Evolutionary conservation across 306 rosid species (phyloP).

Genomic region (Acmispon strigosus): DNA sequence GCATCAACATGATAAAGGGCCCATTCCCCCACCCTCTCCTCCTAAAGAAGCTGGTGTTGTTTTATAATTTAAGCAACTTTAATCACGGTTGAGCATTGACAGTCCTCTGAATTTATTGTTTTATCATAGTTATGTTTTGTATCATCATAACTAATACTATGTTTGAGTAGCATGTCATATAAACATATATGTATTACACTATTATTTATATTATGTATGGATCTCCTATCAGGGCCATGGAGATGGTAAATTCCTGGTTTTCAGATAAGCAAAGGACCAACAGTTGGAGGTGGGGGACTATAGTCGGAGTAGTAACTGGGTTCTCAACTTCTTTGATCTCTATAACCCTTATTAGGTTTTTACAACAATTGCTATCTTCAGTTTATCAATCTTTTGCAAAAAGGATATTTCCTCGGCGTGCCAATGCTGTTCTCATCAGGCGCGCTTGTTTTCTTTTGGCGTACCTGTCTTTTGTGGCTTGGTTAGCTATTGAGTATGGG

Average conservation of each 20-base stretch:
- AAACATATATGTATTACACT: neutral
- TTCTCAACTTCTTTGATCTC: constrained; percentile 68
- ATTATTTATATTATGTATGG: constrained; percentile 14
- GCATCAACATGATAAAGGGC: neutral
- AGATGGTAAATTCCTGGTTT: constrained; percentile 52
- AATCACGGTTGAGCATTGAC: neutral
- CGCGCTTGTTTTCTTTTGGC: constrained; percentile 54
- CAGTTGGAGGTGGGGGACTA: constrained; percentile 68
- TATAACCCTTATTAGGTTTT: constrained; percentile 36
- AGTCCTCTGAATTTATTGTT: constrained; percentile 1
- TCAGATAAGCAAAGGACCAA: constrained; percentile 25
- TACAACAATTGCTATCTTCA: constrained; percentile 40
- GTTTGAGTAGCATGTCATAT: constrained; percentile 4
- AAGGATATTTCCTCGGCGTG: constrained; percentile 22
- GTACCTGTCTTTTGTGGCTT: constrained; percentile 52
- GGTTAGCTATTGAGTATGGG: constrained; percentile 59
- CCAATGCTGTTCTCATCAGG: constrained; percentile 24
- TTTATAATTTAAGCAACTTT: neutral
- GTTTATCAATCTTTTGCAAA: constrained; percentile 19
- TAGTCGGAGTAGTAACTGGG: constrained; percentile 58
- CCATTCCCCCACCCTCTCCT: neutral
- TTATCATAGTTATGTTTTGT: neutral
- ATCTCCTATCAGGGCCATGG: constrained; percentile 50
- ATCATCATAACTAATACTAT: neutral
- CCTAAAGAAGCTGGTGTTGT: neutral